Conservation (phyloP, 306 rosid species). For the Vigna mungo region DNA sequence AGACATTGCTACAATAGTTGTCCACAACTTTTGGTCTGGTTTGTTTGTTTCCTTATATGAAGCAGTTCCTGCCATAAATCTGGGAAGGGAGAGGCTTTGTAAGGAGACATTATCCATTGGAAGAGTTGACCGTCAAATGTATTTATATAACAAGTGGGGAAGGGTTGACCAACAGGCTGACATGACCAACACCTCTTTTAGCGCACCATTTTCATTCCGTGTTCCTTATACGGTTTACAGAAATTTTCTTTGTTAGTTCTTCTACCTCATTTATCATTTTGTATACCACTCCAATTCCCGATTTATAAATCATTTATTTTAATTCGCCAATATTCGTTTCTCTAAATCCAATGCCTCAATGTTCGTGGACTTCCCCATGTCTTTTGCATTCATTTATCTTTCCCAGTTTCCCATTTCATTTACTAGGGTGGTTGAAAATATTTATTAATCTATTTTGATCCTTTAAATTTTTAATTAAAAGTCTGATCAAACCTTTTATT, state of each 20-base stretch:
- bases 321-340: not conserved
- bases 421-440: not conserved
- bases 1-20: slow-evolving; percentile 58
- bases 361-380: not conserved
- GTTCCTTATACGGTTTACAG: slow-evolving; percentile 13
- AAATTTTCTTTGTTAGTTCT: not conserved
- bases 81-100: slow-evolving; percentile 51
- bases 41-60: slow-evolving; percentile 34
- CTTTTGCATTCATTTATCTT: not conserved
- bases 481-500: too few species aligned
- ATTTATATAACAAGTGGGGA: slow-evolving; percentile 37
- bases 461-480: too few species aligned
- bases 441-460: too few species aligned
- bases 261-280: slow-evolving; percentile 25
- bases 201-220: slow-evolving; percentile 28
- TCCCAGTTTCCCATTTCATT: not conserved
- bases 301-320: slow-evolving; percentile 29
- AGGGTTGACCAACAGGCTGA: slow-evolving; percentile 52
- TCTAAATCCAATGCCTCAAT: slow-evolving; percentile 32
- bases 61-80: slow-evolving; percentile 20
- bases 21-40: slow-evolving; percentile 45
- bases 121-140: slow-evolving; percentile 51
- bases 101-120: slow-evolving; percentile 52
- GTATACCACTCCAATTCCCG: slow-evolving; percentile 40
- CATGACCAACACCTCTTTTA: slow-evolving; percentile 48